Conservation (phyloP, 331 rosid genomes). For the Rosa hybrid region DNA sequence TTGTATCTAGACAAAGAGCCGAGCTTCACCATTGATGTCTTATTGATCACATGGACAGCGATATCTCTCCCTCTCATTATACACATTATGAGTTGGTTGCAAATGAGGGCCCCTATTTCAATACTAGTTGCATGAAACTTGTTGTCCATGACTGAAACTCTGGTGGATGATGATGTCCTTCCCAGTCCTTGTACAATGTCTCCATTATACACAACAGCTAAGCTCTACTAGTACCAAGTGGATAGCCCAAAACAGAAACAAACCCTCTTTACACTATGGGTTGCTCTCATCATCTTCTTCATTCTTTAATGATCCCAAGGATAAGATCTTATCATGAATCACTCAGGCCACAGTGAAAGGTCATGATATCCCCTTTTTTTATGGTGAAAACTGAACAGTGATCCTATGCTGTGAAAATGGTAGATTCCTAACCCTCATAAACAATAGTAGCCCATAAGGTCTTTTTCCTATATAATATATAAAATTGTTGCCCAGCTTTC, state of each 20-base stretch:
- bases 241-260: not conserved
- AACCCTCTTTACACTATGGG: not conserved
- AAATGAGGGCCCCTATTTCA: not conserved
- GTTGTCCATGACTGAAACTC: not conserved
- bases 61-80: not conserved
- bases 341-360: not conserved
- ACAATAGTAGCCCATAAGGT: not conserved
- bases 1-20: not conserved
- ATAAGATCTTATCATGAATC: not conserved
- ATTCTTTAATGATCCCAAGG: not conserved
- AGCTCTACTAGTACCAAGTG: not conserved
- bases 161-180: not conserved
- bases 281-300: not conserved
- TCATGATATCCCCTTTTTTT: not conserved
- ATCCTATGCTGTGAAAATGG: not conserved
- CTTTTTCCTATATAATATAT: not conserved
- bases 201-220: not conserved
- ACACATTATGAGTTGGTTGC: constrained; percentile 7
- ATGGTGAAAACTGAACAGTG: not conserved
- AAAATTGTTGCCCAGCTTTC: no score
- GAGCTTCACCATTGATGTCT: not conserved
- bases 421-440: not conserved
- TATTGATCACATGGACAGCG: not conserved
- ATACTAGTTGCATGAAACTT: constrained; percentile 5
- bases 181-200: not conserved